Percentiles rank a stretch among this genome's conserved stretches.
phyloP scores from a whole-genome alignment of 495 filamentous ascomycete species.

The Daldinia grandis region DNA sequence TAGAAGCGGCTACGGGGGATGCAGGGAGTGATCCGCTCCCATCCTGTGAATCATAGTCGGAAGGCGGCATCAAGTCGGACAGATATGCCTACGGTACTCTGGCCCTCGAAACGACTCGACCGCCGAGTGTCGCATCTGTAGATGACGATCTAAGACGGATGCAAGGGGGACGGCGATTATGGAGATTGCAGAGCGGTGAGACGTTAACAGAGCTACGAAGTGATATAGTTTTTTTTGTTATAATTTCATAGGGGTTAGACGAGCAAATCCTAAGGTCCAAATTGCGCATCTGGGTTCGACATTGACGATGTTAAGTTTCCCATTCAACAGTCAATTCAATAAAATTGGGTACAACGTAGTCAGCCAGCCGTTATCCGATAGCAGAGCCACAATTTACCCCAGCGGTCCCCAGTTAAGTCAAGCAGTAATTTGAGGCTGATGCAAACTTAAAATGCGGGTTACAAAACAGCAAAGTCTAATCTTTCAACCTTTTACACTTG shows the following conservation, averaged over 20 bases:
- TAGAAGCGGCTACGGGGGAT: conserved; percentile 53
- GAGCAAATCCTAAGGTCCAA: not conserved
- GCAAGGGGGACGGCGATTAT: not conserved
- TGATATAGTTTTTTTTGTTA: not conserved
- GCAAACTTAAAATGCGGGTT: not conserved
- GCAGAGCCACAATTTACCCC: conserved; percentile 17
- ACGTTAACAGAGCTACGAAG: not conserved
- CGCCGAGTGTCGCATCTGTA: conserved; percentile 31
- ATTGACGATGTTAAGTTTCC: conserved; percentile 11
- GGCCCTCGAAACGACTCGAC: conserved; percentile 26
- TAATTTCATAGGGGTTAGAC: not conserved
- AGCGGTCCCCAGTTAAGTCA: not conserved
- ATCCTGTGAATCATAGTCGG: conserved; percentile 52
- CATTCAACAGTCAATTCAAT: conserved; percentile 22
- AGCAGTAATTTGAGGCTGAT: conserved; percentile 6
- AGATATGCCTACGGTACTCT: conserved; percentile 12
- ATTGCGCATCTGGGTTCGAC: conserved; percentile 4
- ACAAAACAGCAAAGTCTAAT: no score
- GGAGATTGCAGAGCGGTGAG: not conserved
- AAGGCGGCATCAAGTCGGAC: conserved; percentile 54
- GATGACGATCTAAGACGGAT: conserved; percentile 1
- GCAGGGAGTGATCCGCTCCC: conserved; percentile 50
- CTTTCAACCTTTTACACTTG: not conserved
- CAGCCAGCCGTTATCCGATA: conserved; percentile 8
- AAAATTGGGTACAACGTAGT: conserved; percentile 15